phyloP scores from a whole-genome alignment of 148 eudicot genomes.

The Cornus kousa region DNA sequence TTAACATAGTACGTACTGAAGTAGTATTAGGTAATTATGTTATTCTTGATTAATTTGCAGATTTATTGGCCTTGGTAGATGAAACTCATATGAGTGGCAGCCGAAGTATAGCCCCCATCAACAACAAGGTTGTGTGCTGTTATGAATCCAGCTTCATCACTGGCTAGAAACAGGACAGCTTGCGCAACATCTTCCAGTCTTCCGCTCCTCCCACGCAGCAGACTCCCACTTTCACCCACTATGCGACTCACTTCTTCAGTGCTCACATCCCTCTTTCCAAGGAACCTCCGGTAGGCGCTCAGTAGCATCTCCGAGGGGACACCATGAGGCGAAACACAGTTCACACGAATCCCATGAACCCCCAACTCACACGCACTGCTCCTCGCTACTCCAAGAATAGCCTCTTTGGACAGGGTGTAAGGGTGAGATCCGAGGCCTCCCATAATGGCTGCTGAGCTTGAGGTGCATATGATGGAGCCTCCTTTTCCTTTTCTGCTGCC shows the following conservation, averaged over 20 bases:
- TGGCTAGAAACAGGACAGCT: conserved; percentile 56
- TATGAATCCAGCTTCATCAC: conserved; percentile 58
- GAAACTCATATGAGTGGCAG: conserved; percentile 34
- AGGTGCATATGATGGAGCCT: conserved; percentile 69
- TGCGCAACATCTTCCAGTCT: conserved; percentile 50
- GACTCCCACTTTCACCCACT: conserved; percentile 50
- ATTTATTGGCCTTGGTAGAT: conserved; percentile 27
- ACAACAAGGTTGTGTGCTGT: conserved; percentile 70
- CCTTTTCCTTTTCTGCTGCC: conserved; percentile 12
- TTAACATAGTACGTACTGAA: no score
- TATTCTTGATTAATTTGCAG: no score
- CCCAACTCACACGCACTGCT: conserved; percentile 76
- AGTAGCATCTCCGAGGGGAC: conserved; percentile 80
- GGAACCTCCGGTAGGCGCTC: conserved; percentile 31
- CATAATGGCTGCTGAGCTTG: conserved; percentile 73
- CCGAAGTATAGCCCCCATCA: conserved; percentile 74
- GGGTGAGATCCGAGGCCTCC: conserved; percentile 75
- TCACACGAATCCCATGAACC: conserved; percentile 68
- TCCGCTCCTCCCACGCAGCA: conserved; percentile 41
- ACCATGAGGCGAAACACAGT: conserved; percentile 79
- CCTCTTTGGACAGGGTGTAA: conserved; percentile 78
- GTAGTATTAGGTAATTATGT: no score
- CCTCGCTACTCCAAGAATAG: conserved; percentile 55
- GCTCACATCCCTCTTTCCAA: conserved; percentile 23
- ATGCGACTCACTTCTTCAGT: conserved; percentile 45